Conservation (phyloP, 768 basidiomycete genomes). For the Boletus vermiculosoides region DNA sequence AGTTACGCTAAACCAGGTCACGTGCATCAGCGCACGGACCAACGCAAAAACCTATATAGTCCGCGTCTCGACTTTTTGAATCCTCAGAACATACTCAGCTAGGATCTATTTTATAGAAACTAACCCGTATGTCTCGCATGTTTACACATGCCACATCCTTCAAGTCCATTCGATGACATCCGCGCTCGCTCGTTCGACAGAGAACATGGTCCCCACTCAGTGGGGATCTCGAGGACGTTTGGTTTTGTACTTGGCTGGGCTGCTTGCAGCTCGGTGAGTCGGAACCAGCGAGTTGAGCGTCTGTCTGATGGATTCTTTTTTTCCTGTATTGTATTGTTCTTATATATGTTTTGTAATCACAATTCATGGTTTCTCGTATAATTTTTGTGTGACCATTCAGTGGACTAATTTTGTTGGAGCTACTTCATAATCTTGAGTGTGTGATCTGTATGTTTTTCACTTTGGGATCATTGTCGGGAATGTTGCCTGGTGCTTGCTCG, state of each 20-base stretch:
- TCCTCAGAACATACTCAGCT: conserved; percentile 75
- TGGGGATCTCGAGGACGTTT: conserved; percentile 63
- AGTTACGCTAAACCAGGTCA: conserved; percentile 8
- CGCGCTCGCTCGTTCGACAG: conserved; percentile 64
- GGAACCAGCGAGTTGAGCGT: conserved; percentile 56
- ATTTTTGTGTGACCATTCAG: background rate
- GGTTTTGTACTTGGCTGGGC: conserved; percentile 35
- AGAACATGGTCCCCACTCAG: conserved; percentile 50
- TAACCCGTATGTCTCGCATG: conserved; percentile 79
- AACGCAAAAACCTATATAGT: conserved; percentile 35
- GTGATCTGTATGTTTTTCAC: background rate
- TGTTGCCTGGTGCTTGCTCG: background rate
- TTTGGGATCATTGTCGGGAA: background rate
- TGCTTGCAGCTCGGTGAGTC: conserved; percentile 26
- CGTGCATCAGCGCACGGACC: conserved; percentile 37
- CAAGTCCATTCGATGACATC: conserved; percentile 70
- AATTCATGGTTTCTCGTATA: too few relatives aligned
- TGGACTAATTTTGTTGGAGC: too few relatives aligned
- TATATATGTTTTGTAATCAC: background rate
- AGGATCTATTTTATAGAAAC: conserved; percentile 81
- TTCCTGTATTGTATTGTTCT: background rate
- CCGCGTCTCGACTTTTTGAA: conserved; percentile 10
- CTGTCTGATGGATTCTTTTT: conserved; percentile 56
- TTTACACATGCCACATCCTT: conserved; percentile 73
- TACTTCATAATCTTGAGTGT: too few relatives aligned